Base-by-base conservation (phyloP, 73 alveolate genomes). In the Paramecium primaurelia region DNA sequence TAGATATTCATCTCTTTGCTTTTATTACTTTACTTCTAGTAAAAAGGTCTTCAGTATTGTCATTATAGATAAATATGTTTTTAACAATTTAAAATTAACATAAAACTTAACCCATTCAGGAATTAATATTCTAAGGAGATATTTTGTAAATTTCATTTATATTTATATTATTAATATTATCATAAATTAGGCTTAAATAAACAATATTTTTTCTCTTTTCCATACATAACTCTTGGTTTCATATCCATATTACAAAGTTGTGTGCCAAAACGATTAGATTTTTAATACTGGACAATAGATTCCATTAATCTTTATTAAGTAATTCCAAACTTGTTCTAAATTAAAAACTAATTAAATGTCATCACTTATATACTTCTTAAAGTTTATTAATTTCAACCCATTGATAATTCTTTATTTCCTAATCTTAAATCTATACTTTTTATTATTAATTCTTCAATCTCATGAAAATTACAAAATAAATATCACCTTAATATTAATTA, bases 101-200 rank as follows among this genome's bases (percentile, higher is more conserved):
- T 80, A 80, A 80, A 80, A 47, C 73, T 80, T 80, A 26, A 80
- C 58, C 91, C 91, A 80, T 44, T 80, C 91, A 25, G 91, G 91
- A 26, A 80, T 80, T 36, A 80, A 64, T 40, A 32, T 42, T 37
- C 73, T 42, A 45, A 80, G 42, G 36, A 80, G 42, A 80, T 80
- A 80, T 32, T 80, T 34, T 26, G 91, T 80, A 80, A 80, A 80
- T 80, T 80, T 80, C 77, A 80, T 80, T 8, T 36, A 40, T 30
- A 75, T 75, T 30, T 54, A 42, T 47, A 47, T 54, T 54, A 16
- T 54, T 54, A 54, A 34, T 68, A 36, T 2, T 16, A 30, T 68
- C 85, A 68, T 54, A 54, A 54, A 54, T 54, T 54, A 64, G 84
- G 84, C 47, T 34, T 64, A 64, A 64, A 64, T 64, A 64, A 64